Evolutionary conservation across 208 protist genomes (phyloP), one percentile per base, ranked within the genome.

Genomic region (Crithidia bombi): DNA sequence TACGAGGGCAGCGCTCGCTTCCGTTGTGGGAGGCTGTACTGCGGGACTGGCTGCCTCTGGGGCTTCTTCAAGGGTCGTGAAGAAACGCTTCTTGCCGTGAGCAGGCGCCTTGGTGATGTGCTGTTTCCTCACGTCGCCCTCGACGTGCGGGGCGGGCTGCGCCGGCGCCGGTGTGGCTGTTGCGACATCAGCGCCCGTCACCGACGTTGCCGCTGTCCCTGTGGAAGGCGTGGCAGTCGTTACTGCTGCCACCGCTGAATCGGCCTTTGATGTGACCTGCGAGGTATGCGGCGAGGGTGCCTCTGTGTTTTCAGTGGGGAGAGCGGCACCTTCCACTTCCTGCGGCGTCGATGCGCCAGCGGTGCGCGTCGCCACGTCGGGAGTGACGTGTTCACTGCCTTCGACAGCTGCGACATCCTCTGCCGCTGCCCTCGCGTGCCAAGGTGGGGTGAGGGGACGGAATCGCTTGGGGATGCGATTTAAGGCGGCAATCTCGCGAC

Each of bases 381-480:
- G n/a, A n/a, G n/a, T n/a, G n/a, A n/a, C n/a, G n/a, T n/a, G n/a
- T n/a, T n/a, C n/a, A n/a, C n/a, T n/a, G n/a, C n/a, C n/a, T n/a
- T n/a, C n/a, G n/a, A 64, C 69, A 36, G 46, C 72, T 26, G 63
- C 55, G 43, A 72, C 58, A 36, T 46, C 56, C 26, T 64, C 33
- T 39, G 44, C 58, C 30, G 36, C 44, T 19, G 43, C 61, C 1
- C 10, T 14, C 3, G 62, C 61, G 28, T 55, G 14, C 64, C 52
- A 54, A 25, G 51, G 26, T 44, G 36, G 43, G 28, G n/a, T 23
- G 33, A 33, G 49, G 2, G 71, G 56, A 28, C 63, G 63, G 49
- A 69, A 69, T 26, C 63, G 71, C 39, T 46, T 51, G 3, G 71
- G 64, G 28, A 77, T 70, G 57, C 71, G 71, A 26, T 77, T 77